These are phyloP conservation scores for Didymella arachidicola DNA, from an alignment of 2,329 filamentous ascomycete species.

Conservation along the genomic window DNA sequence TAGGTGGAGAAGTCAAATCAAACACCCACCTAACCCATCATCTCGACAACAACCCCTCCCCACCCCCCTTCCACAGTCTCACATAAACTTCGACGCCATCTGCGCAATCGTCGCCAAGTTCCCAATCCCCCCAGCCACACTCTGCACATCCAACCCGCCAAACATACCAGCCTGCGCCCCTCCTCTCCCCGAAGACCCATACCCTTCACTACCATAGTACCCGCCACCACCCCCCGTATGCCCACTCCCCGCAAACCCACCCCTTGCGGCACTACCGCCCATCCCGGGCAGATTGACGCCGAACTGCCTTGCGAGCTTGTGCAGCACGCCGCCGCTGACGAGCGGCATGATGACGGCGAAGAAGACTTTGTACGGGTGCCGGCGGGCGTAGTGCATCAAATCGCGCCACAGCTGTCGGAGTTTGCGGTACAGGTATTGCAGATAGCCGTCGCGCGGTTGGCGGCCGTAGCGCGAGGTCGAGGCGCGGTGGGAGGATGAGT, in stretches of 20 bases:
- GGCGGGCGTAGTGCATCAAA: constrained; percentile 80
- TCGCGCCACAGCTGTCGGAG: constrained; percentile 82
- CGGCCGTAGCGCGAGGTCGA: constrained; percentile 80
- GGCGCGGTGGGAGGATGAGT: constrained; percentile 52
- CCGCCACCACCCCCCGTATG: constrained; percentile 34
- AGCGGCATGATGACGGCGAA: constrained; percentile 89
- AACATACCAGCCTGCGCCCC: constrained; percentile 27
- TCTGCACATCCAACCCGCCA: constrained; percentile 43
- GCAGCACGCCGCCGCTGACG: constrained; percentile 81
- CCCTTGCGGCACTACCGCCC: constrained; percentile 40
- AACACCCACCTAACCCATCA: background rate
- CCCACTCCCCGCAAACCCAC: constrained; percentile 33
- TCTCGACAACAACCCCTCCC: background rate
- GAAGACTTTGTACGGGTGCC: constrained; percentile 87
- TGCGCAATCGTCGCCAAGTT: constrained; percentile 57
- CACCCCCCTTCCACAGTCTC: constrained; percentile 7
- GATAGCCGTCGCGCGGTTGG: constrained; percentile 77
- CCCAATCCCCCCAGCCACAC: constrained; percentile 32
- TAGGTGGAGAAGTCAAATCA: constrained; percentile 1
- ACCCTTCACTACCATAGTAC: constrained; percentile 57
- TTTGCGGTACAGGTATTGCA: constrained; percentile 75
- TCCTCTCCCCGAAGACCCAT: constrained; percentile 40
- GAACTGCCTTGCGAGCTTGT: constrained; percentile 78
- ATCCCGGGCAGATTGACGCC: constrained; percentile 76
- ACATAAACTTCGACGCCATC: constrained; percentile 58